These are phyloP conservation scores for Eucalyptus cloeziana DNA, from an alignment of 345 rosid species.

Conservation along the genomic window DNA sequence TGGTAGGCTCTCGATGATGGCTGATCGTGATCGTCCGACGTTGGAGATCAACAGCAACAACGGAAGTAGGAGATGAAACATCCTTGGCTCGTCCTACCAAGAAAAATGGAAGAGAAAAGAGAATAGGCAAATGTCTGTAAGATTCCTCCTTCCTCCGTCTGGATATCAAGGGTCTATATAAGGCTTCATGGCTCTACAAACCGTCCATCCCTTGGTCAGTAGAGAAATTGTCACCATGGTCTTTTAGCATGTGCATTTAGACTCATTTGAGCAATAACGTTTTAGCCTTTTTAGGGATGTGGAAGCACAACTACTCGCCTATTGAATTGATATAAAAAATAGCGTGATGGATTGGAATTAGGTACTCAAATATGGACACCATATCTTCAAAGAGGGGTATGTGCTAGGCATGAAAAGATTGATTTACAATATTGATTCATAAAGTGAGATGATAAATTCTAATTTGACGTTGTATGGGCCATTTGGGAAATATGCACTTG, in stretches of 20 bases:
- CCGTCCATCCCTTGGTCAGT: background rate
- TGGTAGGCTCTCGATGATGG: constrained; percentile 1
- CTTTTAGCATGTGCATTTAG: background rate
- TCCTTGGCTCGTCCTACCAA: background rate
- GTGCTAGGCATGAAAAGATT: background rate
- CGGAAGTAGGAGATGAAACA: background rate
- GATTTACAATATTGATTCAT: background rate
- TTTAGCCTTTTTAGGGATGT: background rate
- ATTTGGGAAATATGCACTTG: background rate
- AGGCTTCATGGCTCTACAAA: background rate
- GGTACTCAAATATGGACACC: background rate
- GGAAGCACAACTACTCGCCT: background rate
- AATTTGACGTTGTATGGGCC: background rate
- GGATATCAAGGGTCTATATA: background rate
- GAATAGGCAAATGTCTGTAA: background rate
- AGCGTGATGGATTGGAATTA: background rate
- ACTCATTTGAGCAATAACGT: background rate
- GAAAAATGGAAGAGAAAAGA: background rate
- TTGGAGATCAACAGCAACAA: background rate
- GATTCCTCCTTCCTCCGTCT: background rate
- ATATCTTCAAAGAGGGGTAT: too few relatives aligned
- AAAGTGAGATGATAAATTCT: background rate
- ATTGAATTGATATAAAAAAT: background rate
- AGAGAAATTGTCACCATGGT: background rate
- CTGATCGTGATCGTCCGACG: background rate